These are phyloP conservation scores for Tricholoma sp. DNA, from an alignment of 768 basidiomycete genomes.

Conservation along the genomic window DNA sequence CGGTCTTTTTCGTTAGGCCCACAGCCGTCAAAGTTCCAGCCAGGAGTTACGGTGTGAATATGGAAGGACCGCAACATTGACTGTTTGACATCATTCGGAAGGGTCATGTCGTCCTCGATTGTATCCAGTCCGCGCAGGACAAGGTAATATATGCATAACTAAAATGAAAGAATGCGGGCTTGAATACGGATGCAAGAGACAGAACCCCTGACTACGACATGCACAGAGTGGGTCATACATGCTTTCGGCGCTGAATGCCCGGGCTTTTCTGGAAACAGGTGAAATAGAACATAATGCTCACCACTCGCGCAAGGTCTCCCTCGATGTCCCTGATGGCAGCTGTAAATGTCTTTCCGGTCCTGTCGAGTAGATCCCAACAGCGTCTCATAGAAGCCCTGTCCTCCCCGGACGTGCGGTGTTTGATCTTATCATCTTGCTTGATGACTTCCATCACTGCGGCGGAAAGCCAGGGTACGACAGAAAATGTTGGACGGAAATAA, in stretches of 20 bases:
- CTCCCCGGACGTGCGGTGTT: slow-evolving; percentile 82
- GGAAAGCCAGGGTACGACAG: background rate
- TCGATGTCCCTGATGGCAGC: slow-evolving; percentile 94
- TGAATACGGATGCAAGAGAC: background rate
- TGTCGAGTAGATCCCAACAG: slow-evolving; percentile 87
- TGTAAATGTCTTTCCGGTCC: slow-evolving; percentile 84
- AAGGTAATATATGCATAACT: slow-evolving; percentile 95
- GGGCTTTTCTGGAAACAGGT: background rate
- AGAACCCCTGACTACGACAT: background rate
- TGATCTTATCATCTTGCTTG: slow-evolving; percentile 33
- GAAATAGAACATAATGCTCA: slow-evolving; percentile 25
- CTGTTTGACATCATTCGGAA: slow-evolving; percentile 81
- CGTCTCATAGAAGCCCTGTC: slow-evolving; percentile 79
- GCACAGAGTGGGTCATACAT: background rate
- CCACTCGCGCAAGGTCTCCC: slow-evolving; percentile 87
- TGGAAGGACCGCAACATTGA: slow-evolving; percentile 81
- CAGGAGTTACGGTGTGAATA: slow-evolving; percentile 68
- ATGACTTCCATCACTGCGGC: slow-evolving; percentile 41
- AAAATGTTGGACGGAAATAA: background rate
- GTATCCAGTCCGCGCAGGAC: slow-evolving; percentile 94
- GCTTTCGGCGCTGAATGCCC: no score
- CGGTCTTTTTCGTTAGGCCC: slow-evolving; percentile 89
- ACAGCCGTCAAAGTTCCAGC: slow-evolving; percentile 80
- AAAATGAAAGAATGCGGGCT: background rate
- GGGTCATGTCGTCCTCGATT: slow-evolving; percentile 97